phyloP scores from a whole-genome alignment of 495 filamentous ascomycete species.

The Rostrohypoxylon terebratum region DNA sequence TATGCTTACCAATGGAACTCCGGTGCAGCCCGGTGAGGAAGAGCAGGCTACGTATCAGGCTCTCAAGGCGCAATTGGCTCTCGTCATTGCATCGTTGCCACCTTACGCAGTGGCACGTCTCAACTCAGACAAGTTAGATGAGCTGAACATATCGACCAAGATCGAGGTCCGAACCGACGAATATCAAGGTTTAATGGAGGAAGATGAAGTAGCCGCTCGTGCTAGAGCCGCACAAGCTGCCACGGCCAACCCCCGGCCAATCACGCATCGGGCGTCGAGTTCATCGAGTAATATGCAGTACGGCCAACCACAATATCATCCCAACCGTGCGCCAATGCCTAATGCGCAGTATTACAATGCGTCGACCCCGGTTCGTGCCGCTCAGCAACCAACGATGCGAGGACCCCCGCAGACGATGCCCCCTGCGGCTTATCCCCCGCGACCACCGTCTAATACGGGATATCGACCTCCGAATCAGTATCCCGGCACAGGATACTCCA shows the following conservation, averaged over 20 bases:
- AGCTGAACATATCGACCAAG: constrained; percentile 85
- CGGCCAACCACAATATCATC: constrained; percentile 55
- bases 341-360: constrained; percentile 54
- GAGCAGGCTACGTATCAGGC: constrained; percentile 80
- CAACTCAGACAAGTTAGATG: constrained; percentile 83
- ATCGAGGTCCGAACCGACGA: constrained; percentile 76
- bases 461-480: constrained; percentile 46
- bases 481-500: constrained; percentile 47
- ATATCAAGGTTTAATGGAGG: constrained; percentile 85
- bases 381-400: constrained; percentile 45
- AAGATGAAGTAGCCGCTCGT: constrained; percentile 71
- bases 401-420: constrained; percentile 48
- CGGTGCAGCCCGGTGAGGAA: constrained; percentile 66
- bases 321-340: constrained; percentile 54
- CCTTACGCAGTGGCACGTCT: constrained; percentile 89
- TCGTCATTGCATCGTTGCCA: constrained; percentile 80
- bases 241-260: constrained; percentile 51
- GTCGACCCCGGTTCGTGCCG: constrained; percentile 55
- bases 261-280: constrained; percentile 53
- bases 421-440: constrained; percentile 42
- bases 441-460: constrained; percentile 47
- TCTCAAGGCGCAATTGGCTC: constrained; percentile 75
- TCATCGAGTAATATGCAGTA: constrained; percentile 51
- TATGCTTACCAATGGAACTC: constrained; percentile 62
- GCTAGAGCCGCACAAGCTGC: constrained; percentile 54